Conservation (phyloP, 805 yeast genomes). For the Yarrowia sp. region DNA sequence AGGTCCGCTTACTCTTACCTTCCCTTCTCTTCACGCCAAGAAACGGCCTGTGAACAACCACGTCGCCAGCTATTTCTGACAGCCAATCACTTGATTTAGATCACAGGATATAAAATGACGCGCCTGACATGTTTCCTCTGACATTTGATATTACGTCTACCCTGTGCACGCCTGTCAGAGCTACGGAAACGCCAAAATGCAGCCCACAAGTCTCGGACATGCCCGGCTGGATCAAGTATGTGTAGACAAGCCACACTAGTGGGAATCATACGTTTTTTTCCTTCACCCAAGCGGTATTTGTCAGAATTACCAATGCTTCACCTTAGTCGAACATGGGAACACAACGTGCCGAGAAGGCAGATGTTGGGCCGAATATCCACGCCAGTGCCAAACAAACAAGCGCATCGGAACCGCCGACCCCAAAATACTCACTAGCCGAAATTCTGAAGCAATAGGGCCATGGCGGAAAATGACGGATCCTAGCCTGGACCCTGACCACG, state of each 20-base stretch:
- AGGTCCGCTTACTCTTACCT: too few relatives aligned
- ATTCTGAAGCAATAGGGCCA: not conserved
- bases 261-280: too few relatives aligned
- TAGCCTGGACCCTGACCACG: conserved; percentile 8
- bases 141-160: not conserved
- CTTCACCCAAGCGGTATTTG: too few relatives aligned
- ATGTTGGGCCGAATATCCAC: not conserved
- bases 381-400: not conserved
- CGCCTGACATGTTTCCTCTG: too few relatives aligned
- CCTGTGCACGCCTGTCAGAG: not conserved
- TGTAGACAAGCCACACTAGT: too few relatives aligned
- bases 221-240: not conserved
- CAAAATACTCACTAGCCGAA: not conserved
- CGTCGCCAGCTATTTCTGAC: not conserved
- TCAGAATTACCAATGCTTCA: too few relatives aligned
- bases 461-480: not conserved
- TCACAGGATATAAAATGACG: not conserved
- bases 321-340: too few relatives aligned
- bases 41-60: not conserved
- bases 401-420: not conserved
- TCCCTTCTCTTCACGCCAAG: not conserved
- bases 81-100: not conserved
- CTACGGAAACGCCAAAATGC: too few relatives aligned
- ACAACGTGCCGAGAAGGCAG: not conserved
- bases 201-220: not conserved